Base-by-base conservation (phyloP, 768 basidiomycete species). In the Psilocybe azurescens region DNA sequence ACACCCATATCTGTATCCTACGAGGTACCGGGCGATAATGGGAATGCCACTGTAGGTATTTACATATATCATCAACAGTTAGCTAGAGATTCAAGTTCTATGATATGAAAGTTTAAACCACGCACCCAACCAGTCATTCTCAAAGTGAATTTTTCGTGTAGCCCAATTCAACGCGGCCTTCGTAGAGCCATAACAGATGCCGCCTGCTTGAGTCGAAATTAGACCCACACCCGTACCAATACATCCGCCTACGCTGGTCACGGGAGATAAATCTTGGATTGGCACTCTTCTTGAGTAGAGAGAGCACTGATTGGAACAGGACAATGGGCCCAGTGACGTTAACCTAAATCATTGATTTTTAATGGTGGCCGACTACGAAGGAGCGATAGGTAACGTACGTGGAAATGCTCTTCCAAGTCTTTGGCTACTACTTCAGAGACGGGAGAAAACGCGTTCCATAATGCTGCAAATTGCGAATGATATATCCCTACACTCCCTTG, bases 141-240 rank as follows among this genome's bases (percentile, higher is more conserved):
- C 59, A 16, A 60, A 60, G 30, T 60, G 59, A n/a, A 60, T 60
- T n/a, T 60, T 60, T 5, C 59, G 59, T 24, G 59, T 20, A 3
- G 52, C 52, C 39, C 51, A 60, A 16, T 60, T 60, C 16, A 60
- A 39, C n/a, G 52, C 44, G 1, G 52, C 51, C 18, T 60, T 60
- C 13, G 38, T 53, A 3, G 51, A 7, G 16, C 52, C 59, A 41
- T 60, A 60, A 7, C 30, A 16, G 5, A 60, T 16, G 10, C 24
- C 47, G 29, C 41, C 52, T 2, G 53, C 29, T 30, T 41, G 51
- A 38, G 16, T 53, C 8, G 20, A 20, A 9, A 60, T 28, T 2
- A 60, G 33, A 44, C 13, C 13, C 2, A 24, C 59, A 1, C 16
- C 33, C n/a, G n/a, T 30, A 10, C 28, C 33, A 8, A 60, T 13